A percentile compares a stretch with the other conserved stretches of the same genome.
phyloP scores from a whole-genome alignment of 2,329 filamentous ascomycete species.

The Claviceps humidiphila region DNA sequence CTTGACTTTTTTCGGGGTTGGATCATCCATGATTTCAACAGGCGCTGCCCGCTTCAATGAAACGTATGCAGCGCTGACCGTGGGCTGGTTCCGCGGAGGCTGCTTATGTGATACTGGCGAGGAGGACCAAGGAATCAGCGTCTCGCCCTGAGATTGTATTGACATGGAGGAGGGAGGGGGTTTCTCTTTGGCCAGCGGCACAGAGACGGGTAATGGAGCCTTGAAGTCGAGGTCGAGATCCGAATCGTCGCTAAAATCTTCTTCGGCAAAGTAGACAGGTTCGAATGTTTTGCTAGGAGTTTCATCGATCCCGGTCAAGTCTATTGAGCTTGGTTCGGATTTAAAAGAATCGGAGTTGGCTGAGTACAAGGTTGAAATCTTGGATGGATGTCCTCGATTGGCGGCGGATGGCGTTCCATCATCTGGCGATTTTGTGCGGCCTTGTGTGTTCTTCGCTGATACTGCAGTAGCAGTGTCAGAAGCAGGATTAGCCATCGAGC shows the following conservation, averaged over 20 bases:
- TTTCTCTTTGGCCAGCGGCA: slow-evolving; percentile 16
- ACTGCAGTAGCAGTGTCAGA: slow-evolving; percentile 12
- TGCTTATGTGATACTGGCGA: slow-evolving; percentile 40
- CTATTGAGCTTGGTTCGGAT: slow-evolving; percentile 16
- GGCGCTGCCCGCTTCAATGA: slow-evolving; percentile 31
- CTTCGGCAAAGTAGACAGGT: slow-evolving; percentile 53
- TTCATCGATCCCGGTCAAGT: slow-evolving; percentile 19
- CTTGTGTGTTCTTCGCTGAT: slow-evolving; percentile 25
- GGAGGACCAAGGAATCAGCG: slow-evolving; percentile 57
- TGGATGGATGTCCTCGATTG: slow-evolving; percentile 2
- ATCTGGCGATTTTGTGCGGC: slow-evolving; percentile 14
- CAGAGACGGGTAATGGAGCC: slow-evolving; percentile 39
- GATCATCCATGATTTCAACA: slow-evolving; percentile 12
- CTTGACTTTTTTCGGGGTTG: slow-evolving; percentile 32
- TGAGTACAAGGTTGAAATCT: slow-evolving; percentile 22
- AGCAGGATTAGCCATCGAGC: slow-evolving; percentile 12
- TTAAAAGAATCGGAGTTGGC: slow-evolving; percentile 35
- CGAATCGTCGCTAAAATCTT: slow-evolving; percentile 79
- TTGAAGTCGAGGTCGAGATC: slow-evolving; percentile 60
- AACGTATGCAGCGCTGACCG: slow-evolving; percentile 8
- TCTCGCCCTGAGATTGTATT: slow-evolving; percentile 15
- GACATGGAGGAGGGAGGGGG: slow-evolving; percentile 17
- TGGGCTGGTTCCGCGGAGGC: slow-evolving; percentile 19
- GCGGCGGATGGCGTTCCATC: slow-evolving; percentile 14
- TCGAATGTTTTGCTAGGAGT: slow-evolving; percentile 13